These are phyloP conservation scores for Haplosporangium sp. DNA, from an alignment of 371 early-diverging fungal genomes.

Conservation along the genomic window DNA sequence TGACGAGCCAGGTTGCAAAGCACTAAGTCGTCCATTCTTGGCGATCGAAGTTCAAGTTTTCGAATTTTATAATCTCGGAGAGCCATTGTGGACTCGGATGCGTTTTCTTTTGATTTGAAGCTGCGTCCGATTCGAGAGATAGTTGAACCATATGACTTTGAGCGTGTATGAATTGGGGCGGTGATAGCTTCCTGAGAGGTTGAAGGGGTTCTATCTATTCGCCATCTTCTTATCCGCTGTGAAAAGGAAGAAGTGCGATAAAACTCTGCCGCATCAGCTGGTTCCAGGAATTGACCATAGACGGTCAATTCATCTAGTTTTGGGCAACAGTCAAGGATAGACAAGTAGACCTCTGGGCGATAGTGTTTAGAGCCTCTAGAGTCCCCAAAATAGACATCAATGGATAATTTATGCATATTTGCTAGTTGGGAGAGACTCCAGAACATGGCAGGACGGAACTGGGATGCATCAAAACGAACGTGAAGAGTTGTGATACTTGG, in stretches of 20 bases:
- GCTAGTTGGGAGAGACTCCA: constrained; percentile 30
- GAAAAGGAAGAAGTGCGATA: not conserved
- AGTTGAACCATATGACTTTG: constrained; percentile 3
- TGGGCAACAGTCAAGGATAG: constrained; percentile 32
- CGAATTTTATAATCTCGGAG: constrained; percentile 11
- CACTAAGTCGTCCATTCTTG: constrained; percentile 18
- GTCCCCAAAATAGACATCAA: constrained; percentile 17
- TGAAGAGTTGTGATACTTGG: constrained; percentile 4
- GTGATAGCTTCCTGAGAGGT: constrained; percentile 4
- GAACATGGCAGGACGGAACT: constrained; percentile 34
- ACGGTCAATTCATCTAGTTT: constrained; percentile 7
- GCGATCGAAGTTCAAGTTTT: constrained; percentile 13
- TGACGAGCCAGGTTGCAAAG: constrained; percentile 9
- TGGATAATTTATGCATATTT: constrained; percentile 7
- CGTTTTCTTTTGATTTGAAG: not conserved
- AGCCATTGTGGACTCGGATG: not conserved
- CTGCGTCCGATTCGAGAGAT: not conserved
- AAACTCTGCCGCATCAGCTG: not conserved
- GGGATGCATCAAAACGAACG: constrained; percentile 27
- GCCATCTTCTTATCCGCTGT: constrained; percentile 13
- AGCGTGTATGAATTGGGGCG: not conserved
- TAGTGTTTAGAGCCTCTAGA: constrained; percentile 8
- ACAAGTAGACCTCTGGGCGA: constrained; percentile 14
- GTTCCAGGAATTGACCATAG: constrained; percentile 20
- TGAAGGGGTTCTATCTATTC: constrained; percentile 8